phyloP scores from a whole-genome alignment of 108 stramenopile genomes.

The Aurantiochytrium sp. region DNA sequence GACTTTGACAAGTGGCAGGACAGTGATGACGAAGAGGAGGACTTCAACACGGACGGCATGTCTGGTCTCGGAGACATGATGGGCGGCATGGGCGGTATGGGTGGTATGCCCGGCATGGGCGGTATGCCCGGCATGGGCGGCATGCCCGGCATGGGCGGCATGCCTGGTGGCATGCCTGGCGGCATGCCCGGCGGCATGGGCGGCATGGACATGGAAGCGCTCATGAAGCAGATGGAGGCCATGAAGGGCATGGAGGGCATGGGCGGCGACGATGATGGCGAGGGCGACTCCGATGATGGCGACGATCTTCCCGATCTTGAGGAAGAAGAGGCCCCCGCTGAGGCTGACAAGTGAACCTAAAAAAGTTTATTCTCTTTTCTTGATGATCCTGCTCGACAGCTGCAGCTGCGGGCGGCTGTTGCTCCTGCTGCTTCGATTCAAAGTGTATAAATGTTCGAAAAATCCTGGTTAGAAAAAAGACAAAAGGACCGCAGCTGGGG shows the following conservation, averaged over 20 bases:
- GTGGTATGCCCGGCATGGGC: conserved; percentile 33
- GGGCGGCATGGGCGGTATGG: conserved; percentile 41
- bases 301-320: neutral
- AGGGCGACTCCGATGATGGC: neutral
- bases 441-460: too few species aligned
- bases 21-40: conserved; percentile 43
- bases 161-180: conserved; percentile 21
- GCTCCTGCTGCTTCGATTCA: too few species aligned
- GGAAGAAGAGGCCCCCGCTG: neutral
- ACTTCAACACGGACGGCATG: neutral
- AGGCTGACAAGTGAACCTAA: neutral
- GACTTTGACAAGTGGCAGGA: conserved; percentile 20
- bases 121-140: conserved; percentile 35
- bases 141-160: conserved; percentile 36
- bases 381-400: too few species aligned
- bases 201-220: neutral
- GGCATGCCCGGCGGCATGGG: neutral
- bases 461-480: too few species aligned
- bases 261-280: neutral
- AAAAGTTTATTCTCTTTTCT: too few species aligned
- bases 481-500: too few species aligned
- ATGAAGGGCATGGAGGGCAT: neutral
- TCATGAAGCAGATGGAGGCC: neutral
- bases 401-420: too few species aligned
- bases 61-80: conserved; percentile 25